These are phyloP conservation scores for Nicotiana benthamiana DNA, from an alignment of 257 asterid genomes.

Conservation along the genomic window DNA sequence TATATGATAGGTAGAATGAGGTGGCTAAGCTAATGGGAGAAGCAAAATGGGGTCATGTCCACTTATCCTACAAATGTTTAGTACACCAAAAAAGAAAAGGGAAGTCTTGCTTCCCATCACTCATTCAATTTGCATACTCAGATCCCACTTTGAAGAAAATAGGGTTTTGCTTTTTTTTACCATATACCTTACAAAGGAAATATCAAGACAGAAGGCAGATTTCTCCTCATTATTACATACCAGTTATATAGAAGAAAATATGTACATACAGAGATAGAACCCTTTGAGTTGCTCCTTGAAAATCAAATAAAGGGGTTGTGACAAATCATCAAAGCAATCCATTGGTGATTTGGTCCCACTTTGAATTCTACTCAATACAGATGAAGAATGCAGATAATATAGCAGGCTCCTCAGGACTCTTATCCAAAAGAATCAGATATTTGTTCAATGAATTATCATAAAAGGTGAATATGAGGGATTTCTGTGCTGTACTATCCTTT, in stretches of 20 bases:
- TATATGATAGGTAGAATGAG: not conserved
- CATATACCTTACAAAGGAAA: not conserved
- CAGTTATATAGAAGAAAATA: not conserved
- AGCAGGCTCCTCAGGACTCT: constrained; percentile 10
- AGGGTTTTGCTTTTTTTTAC: not conserved
- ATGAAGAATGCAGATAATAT: constrained; percentile 17
- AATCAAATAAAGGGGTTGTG: constrained; percentile 14
- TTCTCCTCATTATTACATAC: constrained; percentile 10
- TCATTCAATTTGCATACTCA: constrained; percentile 18
- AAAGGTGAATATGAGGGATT: not conserved
- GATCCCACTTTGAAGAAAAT: constrained; percentile 20
- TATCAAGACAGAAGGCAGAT: constrained; percentile 1
- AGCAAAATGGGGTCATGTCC: constrained; percentile 16
- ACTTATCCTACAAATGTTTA: constrained; percentile 19
- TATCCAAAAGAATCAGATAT: constrained; percentile 15
- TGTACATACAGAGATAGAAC: not conserved
- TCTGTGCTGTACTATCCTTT: not conserved
- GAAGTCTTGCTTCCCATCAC: constrained; percentile 19
- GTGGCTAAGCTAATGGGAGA: not conserved
- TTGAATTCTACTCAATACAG: constrained; percentile 15
- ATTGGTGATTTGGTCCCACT: constrained; percentile 13
- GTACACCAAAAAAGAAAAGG: constrained; percentile 14
- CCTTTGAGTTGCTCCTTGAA: constrained; percentile 8
- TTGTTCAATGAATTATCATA: constrained; percentile 10
- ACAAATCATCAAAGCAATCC: constrained; percentile 14